Base-by-base conservation (phyloP, 345 rosid species). In the Brassica incana region DNA sequence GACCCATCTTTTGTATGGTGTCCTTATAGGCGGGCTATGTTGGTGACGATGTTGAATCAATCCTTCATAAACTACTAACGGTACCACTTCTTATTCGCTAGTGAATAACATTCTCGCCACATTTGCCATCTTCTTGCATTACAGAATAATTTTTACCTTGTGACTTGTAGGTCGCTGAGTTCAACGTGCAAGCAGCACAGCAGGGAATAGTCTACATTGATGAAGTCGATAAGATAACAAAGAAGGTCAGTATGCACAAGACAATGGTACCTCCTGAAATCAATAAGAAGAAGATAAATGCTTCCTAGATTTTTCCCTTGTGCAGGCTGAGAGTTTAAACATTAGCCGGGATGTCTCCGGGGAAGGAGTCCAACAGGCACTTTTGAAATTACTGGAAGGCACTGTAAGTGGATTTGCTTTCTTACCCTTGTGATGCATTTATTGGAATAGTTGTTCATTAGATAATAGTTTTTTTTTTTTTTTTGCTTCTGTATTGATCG, bases 281-380 rank as follows among this genome's bases (percentile, higher is more conserved):
- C 25, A 0, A 10, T 81, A 67, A 59, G 45, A 40, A 71, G 43
- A 76, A 67, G 65, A 73, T n/a, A 8, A 35, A 60, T 4, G 67
- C 62, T 67, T 77, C 56, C 36, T 82, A 56, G 63, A 30, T 60
- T 69, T 40, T 67, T 71, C 78, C 16, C 52, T 77, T 81, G 60
- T 86, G 81, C 91, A 95, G 97, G 97, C 92, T 72, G 99, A 95
- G 86, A 90, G 97, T 86, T 81, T 92, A 77, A 91, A 95, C 86
- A 84, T 95, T 79, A 92, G 94, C 85, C 85, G 97, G 78, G 99
- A 95, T 88, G 99, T 95, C 61, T 95, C 99, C 67, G 99, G 99
- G 3, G 99, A 95, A 84, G 99, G 99, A 77, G 99, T 95, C 56
- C 99, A 95, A 78, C 99, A 95, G 76, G 99, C 95, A 71, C 87